Conservation (phyloP, 208 protist genomes). For the Leishmania braziliensis region DNA sequence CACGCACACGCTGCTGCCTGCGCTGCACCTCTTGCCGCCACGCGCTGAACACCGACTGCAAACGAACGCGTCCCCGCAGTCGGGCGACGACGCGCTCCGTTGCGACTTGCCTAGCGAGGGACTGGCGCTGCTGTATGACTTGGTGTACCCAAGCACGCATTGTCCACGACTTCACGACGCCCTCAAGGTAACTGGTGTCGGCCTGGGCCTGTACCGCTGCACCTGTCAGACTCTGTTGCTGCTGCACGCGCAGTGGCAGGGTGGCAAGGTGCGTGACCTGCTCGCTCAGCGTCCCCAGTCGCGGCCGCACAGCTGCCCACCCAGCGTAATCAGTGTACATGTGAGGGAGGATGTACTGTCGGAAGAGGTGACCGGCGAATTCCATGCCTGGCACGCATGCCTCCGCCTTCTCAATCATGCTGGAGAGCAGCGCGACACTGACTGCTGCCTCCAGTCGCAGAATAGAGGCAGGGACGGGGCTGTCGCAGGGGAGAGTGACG, state of each 20-base stretch:
- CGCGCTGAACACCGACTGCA: conserved; percentile 50
- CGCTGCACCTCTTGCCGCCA: conserved; percentile 57
- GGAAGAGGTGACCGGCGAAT: conserved; percentile 67
- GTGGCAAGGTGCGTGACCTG: conserved; percentile 69
- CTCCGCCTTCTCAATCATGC: conserved; percentile 69
- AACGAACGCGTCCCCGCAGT: conserved; percentile 27
- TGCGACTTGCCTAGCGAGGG: conserved; percentile 8
- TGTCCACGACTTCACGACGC: conserved; percentile 66
- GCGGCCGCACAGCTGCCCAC: conserved; percentile 42
- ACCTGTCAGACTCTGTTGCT: conserved; percentile 25
- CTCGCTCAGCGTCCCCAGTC: conserved; percentile 60
- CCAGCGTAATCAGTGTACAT: conserved; percentile 68
- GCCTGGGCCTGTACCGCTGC: conserved; percentile 42
- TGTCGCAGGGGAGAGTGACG: conserved; percentile 52
- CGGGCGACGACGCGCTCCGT: conserved; percentile 22
- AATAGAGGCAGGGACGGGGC: conserved; percentile 55
- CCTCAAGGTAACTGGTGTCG: conserved; percentile 71
- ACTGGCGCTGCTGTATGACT: conserved; percentile 27
- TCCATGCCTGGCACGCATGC: conserved; percentile 48
- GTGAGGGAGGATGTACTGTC: conserved; percentile 76
- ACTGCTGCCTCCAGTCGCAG: conserved; percentile 71
- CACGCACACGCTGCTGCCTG: conserved; percentile 31
- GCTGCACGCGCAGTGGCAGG: conserved; percentile 51
- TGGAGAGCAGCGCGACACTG: conserved; percentile 65
- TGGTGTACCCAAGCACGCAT: conserved; percentile 67